Percentiles rank a stretch among this genome's conserved stretches.
Conservation (phyloP, 2,329 filamentous ascomycete species). For the Passalora sequoiae region DNA sequence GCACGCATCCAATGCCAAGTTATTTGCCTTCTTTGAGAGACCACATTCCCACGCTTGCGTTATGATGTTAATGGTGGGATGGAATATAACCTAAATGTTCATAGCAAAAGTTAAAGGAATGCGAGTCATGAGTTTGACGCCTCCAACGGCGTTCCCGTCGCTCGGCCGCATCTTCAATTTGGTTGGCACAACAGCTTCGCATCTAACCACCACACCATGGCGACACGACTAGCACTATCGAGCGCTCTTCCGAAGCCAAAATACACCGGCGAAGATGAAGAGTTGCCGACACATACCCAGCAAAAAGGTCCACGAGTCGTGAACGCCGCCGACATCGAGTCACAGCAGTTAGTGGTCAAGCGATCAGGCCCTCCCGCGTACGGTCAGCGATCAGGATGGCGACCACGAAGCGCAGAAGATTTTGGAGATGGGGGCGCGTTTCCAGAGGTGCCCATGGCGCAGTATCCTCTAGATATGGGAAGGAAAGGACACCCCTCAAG, state of each 20-base stretch:
- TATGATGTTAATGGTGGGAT: too few species aligned
- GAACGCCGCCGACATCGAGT: constrained; percentile 71
- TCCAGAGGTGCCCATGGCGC: constrained; percentile 85
- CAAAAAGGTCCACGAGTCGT: constrained; percentile 79
- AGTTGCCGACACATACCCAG: constrained; percentile 64
- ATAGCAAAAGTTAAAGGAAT: too few species aligned
- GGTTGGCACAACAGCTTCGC: too few species aligned
- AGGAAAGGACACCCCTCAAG: constrained; percentile 59
- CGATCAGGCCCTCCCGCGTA: constrained; percentile 82
- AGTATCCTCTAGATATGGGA: constrained; percentile 95
- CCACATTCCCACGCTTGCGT: too few species aligned
- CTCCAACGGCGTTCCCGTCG: too few species aligned
- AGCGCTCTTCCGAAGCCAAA: constrained; percentile 81
- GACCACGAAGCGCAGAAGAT: constrained; percentile 80
- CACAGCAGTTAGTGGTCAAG: constrained; percentile 78
- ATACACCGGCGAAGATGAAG: constrained; percentile 85
- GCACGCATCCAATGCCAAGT: too few species aligned
- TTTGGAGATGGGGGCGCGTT: constrained; percentile 96
- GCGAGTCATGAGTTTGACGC: too few species aligned
- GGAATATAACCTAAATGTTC: too few species aligned
- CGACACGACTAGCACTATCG: constrained; percentile 55
- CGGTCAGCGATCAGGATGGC: constrained; percentile 81
- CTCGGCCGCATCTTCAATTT: too few species aligned
- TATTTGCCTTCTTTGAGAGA: too few species aligned
- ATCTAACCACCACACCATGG: constrained; percentile 20